Base-by-base conservation (phyloP, 495 filamentous ascomycete genomes). In the Penicillium malachiteum region DNA sequence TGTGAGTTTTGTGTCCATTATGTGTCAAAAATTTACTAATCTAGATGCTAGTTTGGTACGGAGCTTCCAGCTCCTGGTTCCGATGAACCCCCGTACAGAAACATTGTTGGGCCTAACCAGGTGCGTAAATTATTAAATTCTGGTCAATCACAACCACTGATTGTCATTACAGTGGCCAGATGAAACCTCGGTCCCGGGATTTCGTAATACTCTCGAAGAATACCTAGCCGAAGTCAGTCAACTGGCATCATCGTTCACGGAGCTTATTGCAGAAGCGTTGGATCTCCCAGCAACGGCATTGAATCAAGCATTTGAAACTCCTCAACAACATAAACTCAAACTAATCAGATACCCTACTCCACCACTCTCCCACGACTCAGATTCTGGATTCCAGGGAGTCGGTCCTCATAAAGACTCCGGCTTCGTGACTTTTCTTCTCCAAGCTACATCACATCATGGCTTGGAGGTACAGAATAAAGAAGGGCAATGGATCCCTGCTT, bases 321-420 rank as follows among this genome's bases (percentile, higher is more conserved):
- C 84, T 52, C 87, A 94, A 72, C 86, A 95, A 70, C 90, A 96
- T 72, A 96, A 94, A 70, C 74, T 96, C 38, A 96, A 96, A 68
- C 84, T 96, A 49, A 85, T 96, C 57, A 93, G 92, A 70, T 96
- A 96, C 59, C 90, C 90, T 0, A 87, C 90, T 1, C 65, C 65
- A 11, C 42, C 72, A 65, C 78, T 4, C 66, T 70, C 55, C 12
- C 33, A 41, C 9, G 12, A 43, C 10, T 50, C 58, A 3, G 42
- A 44, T 5, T 31, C 45, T 9, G 46, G 39, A 7, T 66, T 63
- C 16, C 66, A 85, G 65, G 92, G 92, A 17, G 91, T 96, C 2
- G 92, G 94, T 0, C 88, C 94, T 8, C 94, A 98, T 71, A 98
- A 98, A 69, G 94, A 98, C 70, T 87, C 83, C 47, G 93, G 93